These are phyloP conservation scores for Colletotrichum sp. DNA, from an alignment of 2,329 filamentous ascomycete genomes.

Conservation along the genomic window DNA sequence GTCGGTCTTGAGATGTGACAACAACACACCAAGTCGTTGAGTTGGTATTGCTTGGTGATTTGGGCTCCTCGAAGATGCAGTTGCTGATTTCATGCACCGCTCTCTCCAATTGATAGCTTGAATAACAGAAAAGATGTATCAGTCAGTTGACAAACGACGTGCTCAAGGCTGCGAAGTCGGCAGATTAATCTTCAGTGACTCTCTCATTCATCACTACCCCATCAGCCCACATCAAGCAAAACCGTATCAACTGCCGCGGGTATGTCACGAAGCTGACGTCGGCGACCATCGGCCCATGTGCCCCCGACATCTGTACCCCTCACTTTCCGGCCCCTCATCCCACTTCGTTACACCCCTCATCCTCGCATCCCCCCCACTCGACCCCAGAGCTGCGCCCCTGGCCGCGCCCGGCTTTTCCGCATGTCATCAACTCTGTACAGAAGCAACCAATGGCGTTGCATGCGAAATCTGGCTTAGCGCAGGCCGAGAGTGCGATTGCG, in stretches of 20 bases:
- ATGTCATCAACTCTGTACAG: background rate
- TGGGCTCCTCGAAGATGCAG: background rate
- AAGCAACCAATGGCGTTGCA: background rate
- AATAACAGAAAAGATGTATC: background rate
- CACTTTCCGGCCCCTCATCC: conserved; percentile 1
- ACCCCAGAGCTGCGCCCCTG: background rate
- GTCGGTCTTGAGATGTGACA: background rate
- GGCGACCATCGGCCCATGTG: conserved; percentile 5
- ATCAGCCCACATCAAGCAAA: background rate
- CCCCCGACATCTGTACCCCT: conserved; percentile 5
- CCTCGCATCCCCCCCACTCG: background rate
- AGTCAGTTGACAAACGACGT: fast-evolving
- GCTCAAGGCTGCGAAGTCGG: background rate
- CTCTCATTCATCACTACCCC: background rate
- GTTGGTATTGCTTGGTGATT: background rate
- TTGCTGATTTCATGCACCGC: background rate
- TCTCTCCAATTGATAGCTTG: background rate
- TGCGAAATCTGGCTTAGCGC: background rate
- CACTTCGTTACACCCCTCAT: background rate
- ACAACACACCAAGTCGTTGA: background rate
- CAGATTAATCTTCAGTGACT: background rate
- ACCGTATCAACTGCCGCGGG: background rate
- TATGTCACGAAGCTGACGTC: background rate
- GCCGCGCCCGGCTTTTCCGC: background rate
- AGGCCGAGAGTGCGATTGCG: background rate